Percentiles rank a stretch among this genome's conserved stretches.
Evolutionary conservation across 176 grass and related monocot genomes (phyloP).

Genomic region (Cenchrus americanus): DNA sequence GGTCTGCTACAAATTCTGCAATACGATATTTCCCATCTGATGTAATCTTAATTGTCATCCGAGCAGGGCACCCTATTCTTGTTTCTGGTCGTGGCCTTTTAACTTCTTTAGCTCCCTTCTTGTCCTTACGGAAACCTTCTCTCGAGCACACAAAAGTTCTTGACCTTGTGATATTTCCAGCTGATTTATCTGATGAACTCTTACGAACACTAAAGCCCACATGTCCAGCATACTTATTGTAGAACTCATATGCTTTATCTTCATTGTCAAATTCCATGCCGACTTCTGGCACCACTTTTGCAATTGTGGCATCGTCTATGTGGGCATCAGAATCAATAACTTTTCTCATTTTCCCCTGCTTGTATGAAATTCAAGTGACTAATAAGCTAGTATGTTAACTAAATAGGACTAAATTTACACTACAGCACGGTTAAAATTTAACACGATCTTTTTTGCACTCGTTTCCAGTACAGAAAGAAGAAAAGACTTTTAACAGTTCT

Average conservation of each 20-base stretch:
- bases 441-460: background rate
- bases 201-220: slow-evolving; percentile 88
- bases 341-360: slow-evolving; percentile 86
- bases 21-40: slow-evolving; percentile 63
- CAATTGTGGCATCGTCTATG: slow-evolving; percentile 54
- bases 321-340: slow-evolving; percentile 70
- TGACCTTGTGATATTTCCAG: slow-evolving; percentile 81
- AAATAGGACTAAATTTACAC: slow-evolving; percentile 23
- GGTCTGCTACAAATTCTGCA: slow-evolving; percentile 74
- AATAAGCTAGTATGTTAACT: slow-evolving; percentile 9
- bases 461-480: background rate
- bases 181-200: slow-evolving; percentile 89
- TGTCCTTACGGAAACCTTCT: slow-evolving; percentile 94
- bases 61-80: slow-evolving; percentile 80
- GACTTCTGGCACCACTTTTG: slow-evolving; percentile 67
- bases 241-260: slow-evolving; percentile 88
- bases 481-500: background rate
- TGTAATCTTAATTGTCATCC: slow-evolving; percentile 91
- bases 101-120: slow-evolving; percentile 89
- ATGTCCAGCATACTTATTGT: slow-evolving; percentile 90
- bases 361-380: slow-evolving; percentile 4
- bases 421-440: background rate
- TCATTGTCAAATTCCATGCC: slow-evolving; percentile 85
- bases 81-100: slow-evolving; percentile 84
- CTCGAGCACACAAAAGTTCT: slow-evolving; percentile 94